A percentile compares a stretch with the other conserved stretches of the same genome.
Evolutionary conservation across 2,329 filamentous ascomycete genomes (phyloP).

Genomic region (Stachybotrys elegans): DNA sequence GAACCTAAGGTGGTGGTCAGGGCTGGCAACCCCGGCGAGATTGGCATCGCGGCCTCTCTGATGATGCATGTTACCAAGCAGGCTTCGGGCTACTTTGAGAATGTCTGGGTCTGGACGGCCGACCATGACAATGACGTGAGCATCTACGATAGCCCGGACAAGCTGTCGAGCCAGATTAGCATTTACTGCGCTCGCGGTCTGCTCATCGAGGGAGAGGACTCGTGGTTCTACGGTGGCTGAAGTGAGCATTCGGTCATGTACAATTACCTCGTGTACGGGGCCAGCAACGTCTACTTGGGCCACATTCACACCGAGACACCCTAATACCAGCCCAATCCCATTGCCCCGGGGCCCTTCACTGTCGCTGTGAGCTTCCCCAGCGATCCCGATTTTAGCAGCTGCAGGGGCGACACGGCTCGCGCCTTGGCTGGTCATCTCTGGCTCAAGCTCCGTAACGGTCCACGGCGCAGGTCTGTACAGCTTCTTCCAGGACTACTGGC

Average conservation of each 20-base stretch:
- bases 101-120: conserved; percentile 41
- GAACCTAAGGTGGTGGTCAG: not conserved
- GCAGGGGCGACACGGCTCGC: not conserved
- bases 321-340: conserved; percentile 5
- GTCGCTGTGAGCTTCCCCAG: conserved; percentile 5
- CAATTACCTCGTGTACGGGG: conserved; percentile 41
- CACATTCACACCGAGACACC: conserved; percentile 33
- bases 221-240: conserved; percentile 16
- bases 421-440: conserved; percentile 11
- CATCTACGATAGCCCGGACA: conserved; percentile 8
- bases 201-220: conserved; percentile 17
- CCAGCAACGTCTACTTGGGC: conserved; percentile 40
- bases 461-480: conserved; percentile 16
- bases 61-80: conserved; percentile 39
- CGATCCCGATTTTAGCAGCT: conserved; percentile 7
- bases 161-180: conserved; percentile 11
- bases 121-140: conserved; percentile 51
- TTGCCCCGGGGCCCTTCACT: conserved; percentile 3
- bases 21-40: not conserved
- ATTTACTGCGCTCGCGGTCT: conserved; percentile 27
- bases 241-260: conserved; percentile 28
- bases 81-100: conserved; percentile 41
- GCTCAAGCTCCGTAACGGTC: conserved; percentile 10
- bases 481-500: conserved; percentile 14
- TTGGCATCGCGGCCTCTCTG: conserved; percentile 47